Evolutionary conservation across 768 basidiomycete genomes (phyloP), one percentile per base, ranked within the genome.

Genomic region (Baorangia bicolor): DNA sequence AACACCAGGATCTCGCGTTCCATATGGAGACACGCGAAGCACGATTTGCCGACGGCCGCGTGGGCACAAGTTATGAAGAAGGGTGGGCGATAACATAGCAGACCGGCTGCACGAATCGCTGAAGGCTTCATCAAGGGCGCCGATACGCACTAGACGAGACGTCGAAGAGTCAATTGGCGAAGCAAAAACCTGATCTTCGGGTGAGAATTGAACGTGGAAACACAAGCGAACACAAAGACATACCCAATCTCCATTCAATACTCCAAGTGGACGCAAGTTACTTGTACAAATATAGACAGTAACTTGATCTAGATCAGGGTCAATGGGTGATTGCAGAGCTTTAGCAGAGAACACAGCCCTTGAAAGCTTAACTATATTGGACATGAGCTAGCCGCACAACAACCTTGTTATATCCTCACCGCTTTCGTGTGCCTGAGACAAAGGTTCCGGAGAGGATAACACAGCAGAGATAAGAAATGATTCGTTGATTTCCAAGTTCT

Each of bases 191-290:
- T 90, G 38, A 56, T 14, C 64, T 43, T 60, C 46, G 31, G 14
- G 21, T 58, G 31, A 37, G 45, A 49, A 25, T 33, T 20, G 20
- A 20, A 45, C 1, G 11, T 2, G 34, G 13, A 57, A 34, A 10
- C 10, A 41, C 8, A 27, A 47, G 3, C 0, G 9, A 33, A 35
- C 2, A 34, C 35, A 51, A 44, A 43, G 10, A 60, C 78, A 42
- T 69, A 89, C 92, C 92, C 92, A 94, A 64, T 92, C 91, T 31
- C 86, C 86, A 58, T 82, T 81, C 47, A 90, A 75, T 7, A 86
- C 67, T 14, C 92, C 90, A 39, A 90, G 72, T 49, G 75, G 80
- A 37, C 81, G 79, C 16, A 94, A 75, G 55, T 88, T 85, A n/a
- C 75, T 64, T 2, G 87, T 84, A 31, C 79, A 78, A 33, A 89